Percentiles rank a stretch among this genome's conserved stretches.
Conservation (phyloP, 2,329 filamentous ascomycete genomes). For the Aspergillus novoparasiticus region DNA sequence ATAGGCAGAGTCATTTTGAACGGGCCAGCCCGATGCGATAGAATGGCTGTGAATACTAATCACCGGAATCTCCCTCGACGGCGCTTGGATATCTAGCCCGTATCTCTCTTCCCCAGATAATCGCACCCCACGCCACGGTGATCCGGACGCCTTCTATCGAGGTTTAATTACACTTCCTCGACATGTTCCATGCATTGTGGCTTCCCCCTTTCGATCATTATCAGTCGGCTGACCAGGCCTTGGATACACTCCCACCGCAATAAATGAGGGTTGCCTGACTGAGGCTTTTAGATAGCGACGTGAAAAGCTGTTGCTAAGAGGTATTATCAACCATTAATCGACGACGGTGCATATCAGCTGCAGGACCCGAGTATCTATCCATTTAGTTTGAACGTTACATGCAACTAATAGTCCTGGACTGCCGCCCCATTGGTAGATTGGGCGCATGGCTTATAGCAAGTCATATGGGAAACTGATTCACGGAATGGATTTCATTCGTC, state of each 20-base stretch:
- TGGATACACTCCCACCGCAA: not conserved
- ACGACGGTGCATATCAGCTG: slow-evolving; percentile 32
- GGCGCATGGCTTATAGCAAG: slow-evolving; percentile 5
- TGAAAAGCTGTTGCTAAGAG: slow-evolving; percentile 25
- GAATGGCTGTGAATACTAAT: not conserved
- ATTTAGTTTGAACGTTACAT: slow-evolving; percentile 16
- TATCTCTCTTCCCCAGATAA: slow-evolving; percentile 22
- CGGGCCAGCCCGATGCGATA: not conserved
- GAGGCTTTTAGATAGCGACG: slow-evolving; percentile 21
- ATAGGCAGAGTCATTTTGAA: not conserved
- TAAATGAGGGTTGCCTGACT: not conserved
- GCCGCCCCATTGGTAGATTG: slow-evolving; percentile 15
- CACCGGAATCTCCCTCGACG: not conserved
- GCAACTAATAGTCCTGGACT: slow-evolving; percentile 16
- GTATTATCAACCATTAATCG: slow-evolving; percentile 27
- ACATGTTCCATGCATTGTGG: not conserved
- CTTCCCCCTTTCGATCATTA: not conserved
- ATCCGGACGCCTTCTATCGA: slow-evolving; percentile 8
- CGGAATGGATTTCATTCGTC: slow-evolving; percentile 1
- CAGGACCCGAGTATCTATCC: slow-evolving; percentile 19
- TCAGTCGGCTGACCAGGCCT: slow-evolving; percentile 15
- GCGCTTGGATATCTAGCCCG: no score
- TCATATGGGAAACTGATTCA: not conserved
- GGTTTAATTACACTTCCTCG: not conserved
- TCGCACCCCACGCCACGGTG: slow-evolving; percentile 24